Conservation (phyloP, 345 rosid species). For the Nephelium lappaceum region DNA sequence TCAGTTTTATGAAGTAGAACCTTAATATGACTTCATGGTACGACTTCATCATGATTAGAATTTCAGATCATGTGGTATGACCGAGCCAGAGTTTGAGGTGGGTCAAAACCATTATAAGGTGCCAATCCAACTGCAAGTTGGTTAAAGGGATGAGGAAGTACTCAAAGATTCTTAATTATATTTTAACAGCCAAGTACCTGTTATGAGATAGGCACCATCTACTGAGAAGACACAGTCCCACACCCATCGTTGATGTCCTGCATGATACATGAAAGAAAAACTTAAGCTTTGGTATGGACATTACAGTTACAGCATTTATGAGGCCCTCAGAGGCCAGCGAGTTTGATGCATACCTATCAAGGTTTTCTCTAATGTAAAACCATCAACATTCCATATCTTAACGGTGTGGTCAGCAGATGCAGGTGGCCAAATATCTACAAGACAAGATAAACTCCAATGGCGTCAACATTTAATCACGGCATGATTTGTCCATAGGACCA, state of each 20-base stretch:
- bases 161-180: background rate
- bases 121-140: background rate
- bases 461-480: background rate
- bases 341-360: conserved; percentile 49
- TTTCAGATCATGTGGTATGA: background rate
- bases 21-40: background rate
- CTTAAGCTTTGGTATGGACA: background rate
- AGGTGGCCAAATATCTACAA: conserved; percentile 90
- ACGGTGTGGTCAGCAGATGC: conserved; percentile 94
- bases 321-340: background rate
- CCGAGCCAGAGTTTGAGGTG: background rate
- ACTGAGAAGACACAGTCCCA: conserved; percentile 99
- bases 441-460: conserved; percentile 14
- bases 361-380: conserved; percentile 89
- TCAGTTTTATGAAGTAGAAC: background rate
- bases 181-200: conserved; percentile 49
- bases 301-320: conserved; percentile 9
- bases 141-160: background rate
- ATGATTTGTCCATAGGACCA: background rate
- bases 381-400: conserved; percentile 97
- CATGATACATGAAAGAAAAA: conserved; percentile 16
- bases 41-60: background rate
- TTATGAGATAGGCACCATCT: conserved; percentile 93
- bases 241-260: conserved; percentile 97
- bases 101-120: background rate